Percentiles rank a stretch among this genome's conserved stretches.
These are phyloP conservation scores for Pseudozyma thailandica DNA, from an alignment of 1,284 basidiomycete genomes.

Conservation along the genomic window DNA sequence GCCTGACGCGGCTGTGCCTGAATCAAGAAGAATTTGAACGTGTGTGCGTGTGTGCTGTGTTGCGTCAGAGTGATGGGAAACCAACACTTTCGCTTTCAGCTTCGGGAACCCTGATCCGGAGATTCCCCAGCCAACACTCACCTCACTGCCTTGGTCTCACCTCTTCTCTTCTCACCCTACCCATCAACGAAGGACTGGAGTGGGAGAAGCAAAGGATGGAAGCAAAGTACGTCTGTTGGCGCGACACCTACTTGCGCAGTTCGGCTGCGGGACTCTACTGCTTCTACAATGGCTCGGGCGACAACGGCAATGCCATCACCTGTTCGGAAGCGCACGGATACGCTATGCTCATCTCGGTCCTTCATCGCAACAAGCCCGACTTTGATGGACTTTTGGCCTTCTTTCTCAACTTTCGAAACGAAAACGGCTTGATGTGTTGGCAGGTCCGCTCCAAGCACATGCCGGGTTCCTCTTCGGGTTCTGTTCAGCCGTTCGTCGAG, in stretches of 20 bases:
- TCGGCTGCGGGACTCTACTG: slow-evolving; percentile 49
- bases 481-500: slow-evolving; percentile 41
- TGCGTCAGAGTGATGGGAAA: neutral
- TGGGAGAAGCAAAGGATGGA: slow-evolving; percentile 43
- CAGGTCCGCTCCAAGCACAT: slow-evolving; percentile 45
- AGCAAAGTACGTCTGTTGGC: slow-evolving; percentile 47
- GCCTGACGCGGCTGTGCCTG: slow-evolving; percentile 17
- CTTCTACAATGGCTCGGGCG: slow-evolving; percentile 57
- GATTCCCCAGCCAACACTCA: neutral
- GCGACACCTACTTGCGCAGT: slow-evolving; percentile 31
- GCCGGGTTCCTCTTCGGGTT: slow-evolving; percentile 8
- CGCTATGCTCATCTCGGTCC: slow-evolving; percentile 60
- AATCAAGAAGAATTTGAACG: neutral
- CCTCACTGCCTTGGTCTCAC: neutral
- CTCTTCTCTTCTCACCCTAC: neutral
- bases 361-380: slow-evolving; percentile 55
- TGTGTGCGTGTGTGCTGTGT: slow-evolving; percentile 9
- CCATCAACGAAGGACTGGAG: no score
- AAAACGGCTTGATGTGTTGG: slow-evolving; percentile 62
- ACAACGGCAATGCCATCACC: slow-evolving; percentile 62
- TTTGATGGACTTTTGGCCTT: slow-evolving; percentile 58
- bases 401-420: slow-evolving; percentile 53
- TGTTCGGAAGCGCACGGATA: slow-evolving; percentile 65
- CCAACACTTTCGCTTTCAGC: slow-evolving; percentile 8
- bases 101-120: no score